Percentiles rank a stretch among this genome's conserved stretches.
phyloP scores from a whole-genome alignment of 805 yeast genomes.

The Dipodascopsis uninucleata region DNA sequence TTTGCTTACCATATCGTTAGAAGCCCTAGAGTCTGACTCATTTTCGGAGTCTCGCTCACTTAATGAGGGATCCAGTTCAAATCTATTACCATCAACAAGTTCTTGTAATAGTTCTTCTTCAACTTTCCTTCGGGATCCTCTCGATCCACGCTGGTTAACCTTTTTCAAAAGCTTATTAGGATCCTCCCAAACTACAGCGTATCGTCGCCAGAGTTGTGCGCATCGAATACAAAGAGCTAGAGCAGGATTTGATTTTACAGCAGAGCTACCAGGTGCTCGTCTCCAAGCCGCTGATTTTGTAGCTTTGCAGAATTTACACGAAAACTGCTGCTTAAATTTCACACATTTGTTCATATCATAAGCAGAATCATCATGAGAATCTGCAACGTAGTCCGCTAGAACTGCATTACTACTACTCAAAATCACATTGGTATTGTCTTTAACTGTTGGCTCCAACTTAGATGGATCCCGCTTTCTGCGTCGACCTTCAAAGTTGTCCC shows the following conservation, averaged over 20 bases:
- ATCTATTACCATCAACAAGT: conserved; percentile 33
- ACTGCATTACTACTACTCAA: conserved; percentile 14
- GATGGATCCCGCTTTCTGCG: conserved; percentile 52
- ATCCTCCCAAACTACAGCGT: conserved; percentile 81
- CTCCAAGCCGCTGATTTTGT: conserved; percentile 60
- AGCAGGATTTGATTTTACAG: conserved; percentile 37
- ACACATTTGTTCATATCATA: conserved; percentile 55
- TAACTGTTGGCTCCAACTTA: conserved; percentile 15
- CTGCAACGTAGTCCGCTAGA: conserved; percentile 51
- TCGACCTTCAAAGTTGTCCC: conserved; percentile 80
- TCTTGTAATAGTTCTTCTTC: conserved; percentile 58
- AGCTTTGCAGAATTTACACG: conserved; percentile 72
- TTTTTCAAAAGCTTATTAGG: conserved; percentile 64
- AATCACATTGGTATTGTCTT: conserved; percentile 30
- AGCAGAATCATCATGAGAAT: conserved; percentile 66
- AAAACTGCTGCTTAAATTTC: conserved; percentile 42
- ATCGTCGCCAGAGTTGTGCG: conserved; percentile 86
- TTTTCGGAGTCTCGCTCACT: no score
- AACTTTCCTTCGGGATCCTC: conserved; percentile 56
- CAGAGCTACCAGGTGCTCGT: conserved; percentile 59
- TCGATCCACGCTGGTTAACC: conserved; percentile 35
- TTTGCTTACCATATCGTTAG: no score
- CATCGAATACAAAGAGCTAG: conserved; percentile 80
- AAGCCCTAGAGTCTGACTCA: no score
- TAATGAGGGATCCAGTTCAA: no score